phyloP scores from a whole-genome alignment of 2,329 filamentous ascomycete species.

The Diaporthe longicolla region DNA sequence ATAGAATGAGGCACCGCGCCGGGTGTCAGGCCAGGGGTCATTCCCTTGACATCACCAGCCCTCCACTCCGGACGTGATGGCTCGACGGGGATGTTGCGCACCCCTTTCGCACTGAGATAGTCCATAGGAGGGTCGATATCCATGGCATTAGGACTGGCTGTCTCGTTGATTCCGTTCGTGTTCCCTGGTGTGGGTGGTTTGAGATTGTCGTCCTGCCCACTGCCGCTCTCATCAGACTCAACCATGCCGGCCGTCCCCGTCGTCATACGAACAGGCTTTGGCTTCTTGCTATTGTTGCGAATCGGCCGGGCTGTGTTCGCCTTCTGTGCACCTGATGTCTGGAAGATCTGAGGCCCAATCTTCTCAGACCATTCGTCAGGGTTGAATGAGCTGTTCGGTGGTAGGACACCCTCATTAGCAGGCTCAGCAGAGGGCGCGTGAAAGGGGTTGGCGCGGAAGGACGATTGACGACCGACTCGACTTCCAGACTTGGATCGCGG shows the following conservation, averaged over 20 bases:
- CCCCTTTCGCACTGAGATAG: slow-evolving; percentile 50
- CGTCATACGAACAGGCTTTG: slow-evolving; percentile 69
- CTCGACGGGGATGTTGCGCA: slow-evolving; percentile 70
- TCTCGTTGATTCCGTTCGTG: slow-evolving; percentile 42
- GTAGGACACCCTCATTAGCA: slow-evolving; percentile 44
- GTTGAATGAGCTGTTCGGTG: slow-evolving; percentile 58
- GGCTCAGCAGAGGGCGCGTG: slow-evolving; percentile 45
- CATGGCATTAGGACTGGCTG: slow-evolving; percentile 71
- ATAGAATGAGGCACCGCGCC: slow-evolving; percentile 45
- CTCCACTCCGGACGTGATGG: slow-evolving; percentile 73
- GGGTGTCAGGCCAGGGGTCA: slow-evolving; percentile 40
- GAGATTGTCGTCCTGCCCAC: slow-evolving; percentile 52
- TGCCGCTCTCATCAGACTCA: slow-evolving; percentile 62
- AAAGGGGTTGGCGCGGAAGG: slow-evolving; percentile 48
- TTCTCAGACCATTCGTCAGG: slow-evolving; percentile 68
- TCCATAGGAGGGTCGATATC: slow-evolving; percentile 71
- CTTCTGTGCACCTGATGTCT: slow-evolving; percentile 58
- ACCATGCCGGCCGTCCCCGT: slow-evolving; percentile 61
- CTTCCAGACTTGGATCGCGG: slow-evolving; percentile 57
- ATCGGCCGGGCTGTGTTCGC: slow-evolving; percentile 60
- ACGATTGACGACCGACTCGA: slow-evolving; percentile 58
- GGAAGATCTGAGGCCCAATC: slow-evolving; percentile 69
- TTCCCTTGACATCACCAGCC: slow-evolving; percentile 60
- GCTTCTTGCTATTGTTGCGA: slow-evolving; percentile 69
- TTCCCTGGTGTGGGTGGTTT: slow-evolving; percentile 43